Conservation (phyloP, 2,329 filamentous ascomycete species). For the Fusarium nodosum region DNA sequence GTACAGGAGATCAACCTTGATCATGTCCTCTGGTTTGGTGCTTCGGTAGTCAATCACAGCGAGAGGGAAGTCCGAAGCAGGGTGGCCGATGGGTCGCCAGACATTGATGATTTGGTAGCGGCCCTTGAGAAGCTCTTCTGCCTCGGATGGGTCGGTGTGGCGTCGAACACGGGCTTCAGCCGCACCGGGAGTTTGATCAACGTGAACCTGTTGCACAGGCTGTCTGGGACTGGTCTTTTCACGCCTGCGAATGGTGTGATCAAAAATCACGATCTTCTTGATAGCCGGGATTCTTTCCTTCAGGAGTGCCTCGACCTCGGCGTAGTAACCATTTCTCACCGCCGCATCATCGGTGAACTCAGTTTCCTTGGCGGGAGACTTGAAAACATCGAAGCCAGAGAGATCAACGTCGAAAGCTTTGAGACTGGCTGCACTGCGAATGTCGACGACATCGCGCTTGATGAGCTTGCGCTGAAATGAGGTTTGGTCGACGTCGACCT, state of each 20-base stretch:
- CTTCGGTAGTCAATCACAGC: conserved; percentile 47
- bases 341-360: conserved; percentile 67
- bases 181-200: conserved; percentile 77
- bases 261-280: conserved; percentile 76
- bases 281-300: conserved; percentile 66
- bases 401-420: conserved; percentile 43
- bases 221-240: conserved; percentile 68
- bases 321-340: conserved; percentile 71
- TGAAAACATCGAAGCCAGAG: conserved; percentile 48
- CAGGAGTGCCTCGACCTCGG: conserved; percentile 71
- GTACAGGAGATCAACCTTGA: conserved; percentile 46
- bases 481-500: conserved; percentile 44
- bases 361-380: conserved; percentile 61
- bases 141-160: conserved; percentile 64
- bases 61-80: conserved; percentile 44
- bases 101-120: conserved; percentile 69
- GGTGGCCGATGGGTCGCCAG: conserved; percentile 52
- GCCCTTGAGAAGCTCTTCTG: conserved; percentile 53
- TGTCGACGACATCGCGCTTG: conserved; percentile 44
- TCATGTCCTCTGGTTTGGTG: conserved; percentile 44
- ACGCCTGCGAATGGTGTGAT: conserved; percentile 76
- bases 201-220: conserved; percentile 78
- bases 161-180: conserved; percentile 72
- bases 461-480: conserved; percentile 40
- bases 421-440: conserved; percentile 34